These are phyloP conservation scores for Ceratocystis huliohia DNA, from an alignment of 2,329 filamentous ascomycete species.

Conservation along the genomic window DNA sequence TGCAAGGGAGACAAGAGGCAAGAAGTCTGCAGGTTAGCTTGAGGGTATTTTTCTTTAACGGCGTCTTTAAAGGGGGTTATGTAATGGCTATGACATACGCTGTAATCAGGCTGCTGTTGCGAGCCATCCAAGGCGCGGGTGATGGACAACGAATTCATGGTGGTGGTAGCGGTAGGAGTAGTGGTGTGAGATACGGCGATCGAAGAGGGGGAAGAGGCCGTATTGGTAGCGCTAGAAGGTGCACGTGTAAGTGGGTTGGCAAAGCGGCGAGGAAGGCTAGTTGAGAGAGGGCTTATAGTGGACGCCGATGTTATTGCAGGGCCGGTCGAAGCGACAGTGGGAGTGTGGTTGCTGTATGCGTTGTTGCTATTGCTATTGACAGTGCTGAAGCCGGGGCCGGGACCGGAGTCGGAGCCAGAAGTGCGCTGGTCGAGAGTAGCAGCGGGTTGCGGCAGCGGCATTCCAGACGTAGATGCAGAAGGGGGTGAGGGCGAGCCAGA, in stretches of 20 bases:
- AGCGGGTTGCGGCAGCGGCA: background rate
- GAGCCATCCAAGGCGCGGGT: slow-evolving; percentile 9
- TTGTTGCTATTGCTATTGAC: background rate
- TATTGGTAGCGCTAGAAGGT: background rate
- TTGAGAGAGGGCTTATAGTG: background rate
- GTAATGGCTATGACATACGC: slow-evolving; percentile 4
- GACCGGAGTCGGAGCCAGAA: background rate
- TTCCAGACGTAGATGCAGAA: background rate
- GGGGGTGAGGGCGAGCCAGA: background rate
- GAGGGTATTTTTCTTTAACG: background rate
- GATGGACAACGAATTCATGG: slow-evolving; percentile 13
- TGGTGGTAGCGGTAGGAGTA: background rate
- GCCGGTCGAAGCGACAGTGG: background rate
- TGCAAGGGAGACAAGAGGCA: background rate
- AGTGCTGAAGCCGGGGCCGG: background rate
- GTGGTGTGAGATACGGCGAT: background rate
- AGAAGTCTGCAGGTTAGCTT: background rate
- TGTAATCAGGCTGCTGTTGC: slow-evolving; percentile 10
- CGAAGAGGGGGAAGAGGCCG: background rate
- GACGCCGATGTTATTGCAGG: background rate
- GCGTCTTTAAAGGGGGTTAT: background rate
- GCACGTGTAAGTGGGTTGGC: slow-evolving; percentile 10
- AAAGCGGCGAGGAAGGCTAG: slow-evolving; percentile 16
- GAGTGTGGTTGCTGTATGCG: slow-evolving; percentile 5
- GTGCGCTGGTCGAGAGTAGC: background rate